Percentiles rank a stretch among this genome's conserved stretches.
These are phyloP conservation scores for Nicotiana noctiflora DNA, from an alignment of 257 asterid genomes.

Conservation along the genomic window DNA sequence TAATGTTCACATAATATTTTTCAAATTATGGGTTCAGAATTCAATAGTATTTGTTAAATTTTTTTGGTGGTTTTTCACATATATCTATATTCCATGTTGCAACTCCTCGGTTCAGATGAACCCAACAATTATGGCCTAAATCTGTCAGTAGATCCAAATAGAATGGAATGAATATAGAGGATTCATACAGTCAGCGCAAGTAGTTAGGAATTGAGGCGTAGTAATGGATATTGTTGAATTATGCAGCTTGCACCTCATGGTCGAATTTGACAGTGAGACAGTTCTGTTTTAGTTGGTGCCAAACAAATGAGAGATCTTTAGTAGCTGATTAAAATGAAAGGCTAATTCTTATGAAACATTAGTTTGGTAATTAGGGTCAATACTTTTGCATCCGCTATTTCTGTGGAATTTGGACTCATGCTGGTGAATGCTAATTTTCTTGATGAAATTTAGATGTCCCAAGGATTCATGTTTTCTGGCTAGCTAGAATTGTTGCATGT, in stretches of 20 bases:
- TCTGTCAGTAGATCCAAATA: not conserved
- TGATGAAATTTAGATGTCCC: not conserved
- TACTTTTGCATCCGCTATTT: not conserved
- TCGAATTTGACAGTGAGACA: not conserved
- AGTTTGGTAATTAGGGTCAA: not conserved
- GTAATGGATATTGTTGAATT: not conserved
- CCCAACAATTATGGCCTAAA: no score
- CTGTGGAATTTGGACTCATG: not conserved
- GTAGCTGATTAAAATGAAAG: not conserved
- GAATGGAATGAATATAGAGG: not conserved
- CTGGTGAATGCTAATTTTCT: not conserved
- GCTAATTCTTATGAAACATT: not conserved
- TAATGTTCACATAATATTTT: no score
- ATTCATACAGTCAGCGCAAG: not conserved
- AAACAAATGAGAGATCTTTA: not conserved
- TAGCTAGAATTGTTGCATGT: not conserved
- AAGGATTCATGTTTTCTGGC: not conserved
- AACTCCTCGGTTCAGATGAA: no score
- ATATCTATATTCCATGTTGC: no score
- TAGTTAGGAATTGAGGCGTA: not conserved
- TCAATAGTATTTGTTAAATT: no score
- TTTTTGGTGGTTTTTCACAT: no score
- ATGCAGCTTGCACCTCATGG: not conserved
- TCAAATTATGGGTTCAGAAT: no score
- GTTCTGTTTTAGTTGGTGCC: not conserved